Evolutionary conservation across 2,329 filamentous ascomycete genomes (phyloP), one percentile per base, ranked within the genome.

Genomic region (Helotiales sp.): DNA sequence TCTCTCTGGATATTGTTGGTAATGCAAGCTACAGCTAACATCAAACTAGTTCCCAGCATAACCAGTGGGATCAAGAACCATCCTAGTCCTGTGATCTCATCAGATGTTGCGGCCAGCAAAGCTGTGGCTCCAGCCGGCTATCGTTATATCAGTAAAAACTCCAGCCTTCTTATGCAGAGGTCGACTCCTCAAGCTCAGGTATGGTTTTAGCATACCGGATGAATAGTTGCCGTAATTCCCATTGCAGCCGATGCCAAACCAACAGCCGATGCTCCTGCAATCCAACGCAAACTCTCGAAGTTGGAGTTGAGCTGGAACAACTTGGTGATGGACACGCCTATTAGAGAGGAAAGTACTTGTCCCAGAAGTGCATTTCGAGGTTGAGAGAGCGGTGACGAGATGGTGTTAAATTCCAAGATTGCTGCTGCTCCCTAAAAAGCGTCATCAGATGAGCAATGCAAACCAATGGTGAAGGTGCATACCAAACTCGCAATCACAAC

Each of bases 41-140:
- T 88, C 48, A 91, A 70, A 0, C 71, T 69, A 48, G 78, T 81
- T 3, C 82, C 84, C 22, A 91, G 73, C 34, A 87, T 53, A 17
- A 90, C 78, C 5, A 90, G 74, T 0, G 85, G 82, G 5, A 91
- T 69, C 12, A 90, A 72, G 59, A 80, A 83, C 89, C 89, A 92
- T n/a, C 88, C 87, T 10, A 91, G 71, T 0, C 67, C 64, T 9
- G 79, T 75, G 1, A 85, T 74, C 1, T 76, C 74, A 2, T 79
- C 74, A 57, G 86, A 83, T 1, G 85, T 77, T 0, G 88, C 85
- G 0, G 87, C 87, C 25, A 92, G 74, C 1, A 93, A 73, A 0
- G 87, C 88, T 0, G 88, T 92, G 8, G 89, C 88, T 4, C 89
- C 89, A 0, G 87, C 89, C 0, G 89, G 89, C 0, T 89, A n/a